Conservation (phyloP, 345 rosid species). For the Cardamine occulta region DNA sequence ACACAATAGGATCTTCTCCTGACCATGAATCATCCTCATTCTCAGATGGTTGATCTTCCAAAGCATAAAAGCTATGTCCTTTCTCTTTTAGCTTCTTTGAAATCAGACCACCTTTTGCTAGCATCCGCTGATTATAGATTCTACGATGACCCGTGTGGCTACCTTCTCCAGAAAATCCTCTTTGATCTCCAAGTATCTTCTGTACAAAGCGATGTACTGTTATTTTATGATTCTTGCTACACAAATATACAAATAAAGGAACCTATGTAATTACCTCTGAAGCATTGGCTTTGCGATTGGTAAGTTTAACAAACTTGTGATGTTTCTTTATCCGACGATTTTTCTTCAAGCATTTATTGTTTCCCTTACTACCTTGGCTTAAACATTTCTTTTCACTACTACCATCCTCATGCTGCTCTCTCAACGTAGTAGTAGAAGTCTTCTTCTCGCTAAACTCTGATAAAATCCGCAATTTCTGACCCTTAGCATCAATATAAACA, state of each 20-base stretch:
- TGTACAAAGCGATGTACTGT: conserved; percentile 34
- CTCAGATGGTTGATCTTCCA: conserved; percentile 54
- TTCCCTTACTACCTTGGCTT: conserved; percentile 47
- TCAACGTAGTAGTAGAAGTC: conserved; percentile 15
- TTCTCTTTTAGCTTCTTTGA: conserved; percentile 54
- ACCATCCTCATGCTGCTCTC: conserved; percentile 13
- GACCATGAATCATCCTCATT: conserved; percentile 50
- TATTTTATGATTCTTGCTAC: conserved; percentile 45
- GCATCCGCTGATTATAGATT: conserved; percentile 60
- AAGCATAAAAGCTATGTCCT: conserved; percentile 52
- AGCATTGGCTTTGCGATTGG: conserved; percentile 49
- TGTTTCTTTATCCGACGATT: conserved; percentile 54
- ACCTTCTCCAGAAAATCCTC: conserved; percentile 50
- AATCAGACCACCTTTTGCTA: conserved; percentile 63
- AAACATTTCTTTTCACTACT: conserved; percentile 39
- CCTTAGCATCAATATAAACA: conserved; percentile 87
- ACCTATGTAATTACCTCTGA: conserved; percentile 54
- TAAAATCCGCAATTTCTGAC: conserved; percentile 82
- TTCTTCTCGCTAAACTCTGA: conserved; percentile 53
- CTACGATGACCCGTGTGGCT: conserved; percentile 54
- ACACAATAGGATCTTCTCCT: conserved; percentile 47
- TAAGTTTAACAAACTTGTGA: conserved; percentile 61
- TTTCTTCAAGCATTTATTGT: conserved; percentile 53
- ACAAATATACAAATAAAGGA: neutral
- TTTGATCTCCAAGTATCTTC: conserved; percentile 53